phyloP scores from a whole-genome alignment of 768 basidiomycete genomes.

The Gymnopilus junonius region DNA sequence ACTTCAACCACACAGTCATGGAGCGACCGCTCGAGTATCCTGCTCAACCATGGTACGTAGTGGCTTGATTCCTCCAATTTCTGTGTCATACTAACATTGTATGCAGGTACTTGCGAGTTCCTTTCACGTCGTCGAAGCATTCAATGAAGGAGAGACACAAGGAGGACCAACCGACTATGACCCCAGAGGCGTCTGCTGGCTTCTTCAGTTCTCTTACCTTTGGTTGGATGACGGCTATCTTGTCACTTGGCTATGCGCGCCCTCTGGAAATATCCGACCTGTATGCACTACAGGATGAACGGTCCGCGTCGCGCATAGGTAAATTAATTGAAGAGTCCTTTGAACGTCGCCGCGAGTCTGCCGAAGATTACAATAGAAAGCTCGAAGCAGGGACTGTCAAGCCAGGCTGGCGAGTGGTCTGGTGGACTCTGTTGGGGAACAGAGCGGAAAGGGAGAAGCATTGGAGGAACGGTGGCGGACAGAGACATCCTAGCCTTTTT shows the following conservation, averaged over 20 bases:
- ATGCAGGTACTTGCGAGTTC: constrained; percentile 35
- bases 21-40: background rate
- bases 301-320: constrained; percentile 64
- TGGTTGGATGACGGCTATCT: constrained; percentile 74
- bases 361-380: constrained; percentile 71
- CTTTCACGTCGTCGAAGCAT: constrained; percentile 45
- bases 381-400: constrained; percentile 67
- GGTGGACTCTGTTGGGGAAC: constrained; percentile 65
- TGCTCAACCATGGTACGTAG: background rate
- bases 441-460: constrained; percentile 57
- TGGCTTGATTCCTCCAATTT: background rate
- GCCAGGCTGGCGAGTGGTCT: constrained; percentile 48
- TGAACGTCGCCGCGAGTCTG: constrained; percentile 55
- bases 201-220: constrained; percentile 68
- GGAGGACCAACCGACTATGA: constrained; percentile 55
- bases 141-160: constrained; percentile 48
- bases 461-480: constrained; percentile 69
- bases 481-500: constrained; percentile 61
- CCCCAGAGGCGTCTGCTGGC: constrained; percentile 70
- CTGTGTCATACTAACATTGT: background rate
- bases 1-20: background rate
- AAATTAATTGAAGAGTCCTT: constrained; percentile 68
- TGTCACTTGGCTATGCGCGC: constrained; percentile 77
- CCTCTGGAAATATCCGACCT: constrained; percentile 83
- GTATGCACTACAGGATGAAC: constrained; percentile 75